Percentiles rank a stretch among this genome's conserved stretches.
Conservation (phyloP, 2,329 filamentous ascomycete genomes). For the Dryadomyces quercus-mongolicae region DNA sequence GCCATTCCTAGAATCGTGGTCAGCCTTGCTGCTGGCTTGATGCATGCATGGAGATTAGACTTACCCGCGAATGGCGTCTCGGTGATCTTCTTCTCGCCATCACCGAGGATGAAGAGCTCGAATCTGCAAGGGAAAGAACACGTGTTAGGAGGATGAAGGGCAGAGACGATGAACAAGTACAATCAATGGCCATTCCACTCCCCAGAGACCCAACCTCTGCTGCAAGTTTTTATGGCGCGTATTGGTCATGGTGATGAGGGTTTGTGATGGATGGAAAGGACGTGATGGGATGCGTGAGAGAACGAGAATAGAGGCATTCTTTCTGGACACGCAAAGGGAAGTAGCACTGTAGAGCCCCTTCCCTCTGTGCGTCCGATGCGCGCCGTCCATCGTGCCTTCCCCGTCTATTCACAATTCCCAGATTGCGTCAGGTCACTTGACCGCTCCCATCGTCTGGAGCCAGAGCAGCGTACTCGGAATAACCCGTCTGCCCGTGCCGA, state of each 20-base stretch:
- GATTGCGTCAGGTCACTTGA: neutral
- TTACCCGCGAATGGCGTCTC: conserved; percentile 80
- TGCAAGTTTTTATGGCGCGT: conserved; percentile 26
- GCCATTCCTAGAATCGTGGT: conserved; percentile 56
- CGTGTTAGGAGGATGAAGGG: conserved; percentile 6
- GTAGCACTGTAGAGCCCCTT: neutral
- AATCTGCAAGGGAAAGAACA: conserved; percentile 46
- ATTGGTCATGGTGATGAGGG: conserved; percentile 14
- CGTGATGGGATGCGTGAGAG: neutral
- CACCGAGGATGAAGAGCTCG: conserved; percentile 79
- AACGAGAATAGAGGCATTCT: neutral
- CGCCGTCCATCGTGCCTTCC: conserved; percentile 6
- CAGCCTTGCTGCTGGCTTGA: neutral
- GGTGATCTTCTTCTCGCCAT: conserved; percentile 88
- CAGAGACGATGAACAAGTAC: conserved; percentile 1
- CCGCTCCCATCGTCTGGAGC: neutral
- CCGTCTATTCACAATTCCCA: neutral
- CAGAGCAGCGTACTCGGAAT: neutral
- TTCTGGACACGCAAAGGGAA: neutral
- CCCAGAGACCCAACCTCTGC: conserved; percentile 17
- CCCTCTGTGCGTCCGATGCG: neutral
- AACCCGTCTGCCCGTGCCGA: neutral
- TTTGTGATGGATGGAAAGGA: too few species aligned
- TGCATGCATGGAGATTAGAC: conserved; percentile 21
- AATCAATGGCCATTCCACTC: neutral